Base-by-base conservation (phyloP, 2,329 filamentous ascomycete genomes). In the Trichocomaceae sp. region DNA sequence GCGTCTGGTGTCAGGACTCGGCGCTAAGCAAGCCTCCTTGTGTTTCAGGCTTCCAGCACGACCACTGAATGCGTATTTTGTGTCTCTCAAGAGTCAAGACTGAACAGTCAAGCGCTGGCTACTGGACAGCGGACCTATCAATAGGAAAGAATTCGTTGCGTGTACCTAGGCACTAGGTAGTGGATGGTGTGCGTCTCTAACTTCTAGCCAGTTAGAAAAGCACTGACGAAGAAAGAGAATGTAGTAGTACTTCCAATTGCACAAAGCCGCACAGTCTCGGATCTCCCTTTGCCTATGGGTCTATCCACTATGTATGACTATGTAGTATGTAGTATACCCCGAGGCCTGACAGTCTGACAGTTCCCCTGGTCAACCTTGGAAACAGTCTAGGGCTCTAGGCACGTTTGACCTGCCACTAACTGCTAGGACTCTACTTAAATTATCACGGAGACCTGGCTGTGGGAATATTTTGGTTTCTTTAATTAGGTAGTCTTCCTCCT, bases 381-480 rank as follows among this genome's bases (percentile, higher is more conserved):
- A n/a, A n/a, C n/a, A n/a, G 22, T 37, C 50, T 47, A 26, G 22
- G 50, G 33, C 50, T 26, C 31, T 33, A 22, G 46, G 37, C 20
- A 47, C 42, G 50, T 52, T 47, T 52, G 49, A 23, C 47, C 50
- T 49, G n/a, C 47, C 55, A 45, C 48, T 45, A 45, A 42, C 37
- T 41, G n/a, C 37, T 41, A 41, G 37, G 8, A 17, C 8, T 26
- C 23, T 26, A 7, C 23, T 26, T 26, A 7, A 26, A 26, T 26
- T 26, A 26, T 26, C 23, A 26, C 23, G 23, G 23, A 26, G 23
- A 26, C 23, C 3, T 26, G 8, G 37, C 17, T 9, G 17, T 26
- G 23, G 23, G 7, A 26, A 26, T 26, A 7, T 26, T 7, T 9
- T 41, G n/a, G 5, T 41, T 41, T 17, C 37, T 41, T 41, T 41